Evolutionary conservation across 2,329 filamentous ascomycete genomes (phyloP).

Genomic region (Geosmithia putterillii): DNA sequence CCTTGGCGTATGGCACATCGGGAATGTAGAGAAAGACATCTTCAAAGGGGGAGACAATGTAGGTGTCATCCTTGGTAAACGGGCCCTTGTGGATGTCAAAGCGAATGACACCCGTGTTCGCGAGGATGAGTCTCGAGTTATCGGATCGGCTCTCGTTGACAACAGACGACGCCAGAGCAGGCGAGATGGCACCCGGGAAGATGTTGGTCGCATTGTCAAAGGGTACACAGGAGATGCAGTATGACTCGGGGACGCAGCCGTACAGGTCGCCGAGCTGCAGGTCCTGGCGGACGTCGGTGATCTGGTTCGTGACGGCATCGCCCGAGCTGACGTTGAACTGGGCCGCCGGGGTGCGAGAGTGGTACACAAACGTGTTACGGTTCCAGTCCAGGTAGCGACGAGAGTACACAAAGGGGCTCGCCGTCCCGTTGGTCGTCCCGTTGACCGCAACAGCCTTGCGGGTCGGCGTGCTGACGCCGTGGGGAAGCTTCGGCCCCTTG

Average conservation of each 20-base stretch:
- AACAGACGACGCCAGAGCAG: constrained; percentile 36
- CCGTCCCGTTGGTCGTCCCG: constrained; percentile 17
- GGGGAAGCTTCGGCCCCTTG: constrained; percentile 19
- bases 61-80: constrained; percentile 41
- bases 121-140: constrained; percentile 41
- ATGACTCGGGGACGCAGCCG: constrained; percentile 48
- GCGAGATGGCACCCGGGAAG: constrained; percentile 34
- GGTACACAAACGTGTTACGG: constrained; percentile 50
- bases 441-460: too few species aligned
- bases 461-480: constrained; percentile 22
- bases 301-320: constrained; percentile 29
- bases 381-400: constrained; percentile 60
- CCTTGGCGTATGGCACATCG: constrained; percentile 33
- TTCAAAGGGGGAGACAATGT: constrained; percentile 43
- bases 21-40: constrained; percentile 41
- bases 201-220: constrained; percentile 40
- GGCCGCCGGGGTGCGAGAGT: constrained; percentile 37
- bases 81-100: constrained; percentile 52
- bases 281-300: constrained; percentile 34
- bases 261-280: constrained; percentile 44
- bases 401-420: constrained; percentile 31
- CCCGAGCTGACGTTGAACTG: constrained; percentile 38
- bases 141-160: constrained; percentile 36
- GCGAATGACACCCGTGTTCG: constrained; percentile 48
- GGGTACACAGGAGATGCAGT: constrained; percentile 43